Conservation (phyloP, 192 early-diverging fungal species). For the Kickxella alabastrina region DNA sequence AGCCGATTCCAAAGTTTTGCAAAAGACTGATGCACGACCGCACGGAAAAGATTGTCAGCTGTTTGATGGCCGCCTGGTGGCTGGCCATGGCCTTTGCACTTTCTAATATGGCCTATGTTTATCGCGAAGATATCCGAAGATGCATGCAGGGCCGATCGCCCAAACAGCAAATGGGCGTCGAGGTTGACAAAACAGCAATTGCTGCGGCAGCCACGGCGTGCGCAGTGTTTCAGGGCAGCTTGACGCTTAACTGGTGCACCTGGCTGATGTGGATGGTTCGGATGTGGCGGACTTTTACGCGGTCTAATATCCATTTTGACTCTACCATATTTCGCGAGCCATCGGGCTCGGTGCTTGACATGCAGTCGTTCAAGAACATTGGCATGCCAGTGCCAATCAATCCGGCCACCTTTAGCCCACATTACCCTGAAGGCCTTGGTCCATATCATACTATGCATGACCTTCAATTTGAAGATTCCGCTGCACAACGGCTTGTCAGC, state of each 20-base stretch:
- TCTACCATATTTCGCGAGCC: conserved; percentile 39
- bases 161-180: background rate
- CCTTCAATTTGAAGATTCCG: background rate
- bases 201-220: conserved; percentile 22
- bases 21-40: conserved; percentile 15
- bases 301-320: conserved; percentile 37
- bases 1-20: conserved; percentile 8
- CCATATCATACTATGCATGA: background rate
- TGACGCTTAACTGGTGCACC: conserved; percentile 39
- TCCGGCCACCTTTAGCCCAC: conserved; percentile 29
- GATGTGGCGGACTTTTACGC: conserved; percentile 35
- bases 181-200: background rate
- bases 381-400: conserved; percentile 4
- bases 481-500: background rate
- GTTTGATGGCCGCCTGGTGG: conserved; percentile 46
- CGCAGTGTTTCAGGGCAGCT: conserved; percentile 29
- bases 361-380: conserved; percentile 8
- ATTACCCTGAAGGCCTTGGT: conserved; percentile 4
- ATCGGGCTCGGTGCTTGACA: conserved; percentile 11
- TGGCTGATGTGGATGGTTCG: conserved; percentile 31
- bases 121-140: conserved; percentile 31
- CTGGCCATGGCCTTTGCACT: conserved; percentile 23
- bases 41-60: conserved; percentile 19
- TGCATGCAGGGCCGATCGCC: conserved; percentile 16
- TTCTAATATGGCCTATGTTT: conserved; percentile 41